phyloP scores from a whole-genome alignment of 2,329 filamentous ascomycete species.

The Ophiocordyceps robertsii region DNA sequence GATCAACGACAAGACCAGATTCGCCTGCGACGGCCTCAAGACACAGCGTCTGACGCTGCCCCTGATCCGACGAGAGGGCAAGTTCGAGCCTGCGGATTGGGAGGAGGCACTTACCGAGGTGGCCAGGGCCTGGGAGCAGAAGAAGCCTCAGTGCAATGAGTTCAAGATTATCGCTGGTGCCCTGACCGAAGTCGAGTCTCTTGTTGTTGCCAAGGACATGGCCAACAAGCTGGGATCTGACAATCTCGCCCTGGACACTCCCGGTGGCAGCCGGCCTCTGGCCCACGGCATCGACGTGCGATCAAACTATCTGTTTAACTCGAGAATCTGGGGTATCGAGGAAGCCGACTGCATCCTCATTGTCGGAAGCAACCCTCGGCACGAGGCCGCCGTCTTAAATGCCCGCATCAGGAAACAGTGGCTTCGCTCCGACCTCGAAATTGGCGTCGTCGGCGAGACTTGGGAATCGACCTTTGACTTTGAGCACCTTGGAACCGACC shows the following conservation, averaged over 20 bases:
- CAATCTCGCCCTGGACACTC: slow-evolving; percentile 86
- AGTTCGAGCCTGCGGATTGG: slow-evolving; percentile 89
- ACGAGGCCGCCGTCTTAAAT: slow-evolving; percentile 90
- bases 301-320: slow-evolving; percentile 95
- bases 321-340: slow-evolving; percentile 83
- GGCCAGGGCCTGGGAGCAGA: slow-evolving; percentile 61
- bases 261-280: slow-evolving; percentile 67
- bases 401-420: slow-evolving; percentile 97
- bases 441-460: slow-evolving; percentile 79
- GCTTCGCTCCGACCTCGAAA: slow-evolving; percentile 85
- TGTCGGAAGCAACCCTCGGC: slow-evolving; percentile 86
- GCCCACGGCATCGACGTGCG: slow-evolving; percentile 89
- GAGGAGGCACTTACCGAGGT: slow-evolving; percentile 90
- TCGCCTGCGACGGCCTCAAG: slow-evolving; percentile 91
- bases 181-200: slow-evolving; percentile 79
- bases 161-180: slow-evolving; percentile 92
- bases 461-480: slow-evolving; percentile 95
- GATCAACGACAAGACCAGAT: slow-evolving; percentile 98
- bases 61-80: slow-evolving; percentile 73
- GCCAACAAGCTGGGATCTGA: slow-evolving; percentile 95
- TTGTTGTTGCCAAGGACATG: slow-evolving; percentile 94
- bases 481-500: slow-evolving; percentile 73
- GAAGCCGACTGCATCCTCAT: slow-evolving; percentile 86
- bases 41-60: slow-evolving; percentile 92
- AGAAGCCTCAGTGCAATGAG: slow-evolving; percentile 79